Evolutionary conservation across 2,329 filamentous ascomycete genomes (phyloP).

Genomic region (Fusarium coffeatum): DNA sequence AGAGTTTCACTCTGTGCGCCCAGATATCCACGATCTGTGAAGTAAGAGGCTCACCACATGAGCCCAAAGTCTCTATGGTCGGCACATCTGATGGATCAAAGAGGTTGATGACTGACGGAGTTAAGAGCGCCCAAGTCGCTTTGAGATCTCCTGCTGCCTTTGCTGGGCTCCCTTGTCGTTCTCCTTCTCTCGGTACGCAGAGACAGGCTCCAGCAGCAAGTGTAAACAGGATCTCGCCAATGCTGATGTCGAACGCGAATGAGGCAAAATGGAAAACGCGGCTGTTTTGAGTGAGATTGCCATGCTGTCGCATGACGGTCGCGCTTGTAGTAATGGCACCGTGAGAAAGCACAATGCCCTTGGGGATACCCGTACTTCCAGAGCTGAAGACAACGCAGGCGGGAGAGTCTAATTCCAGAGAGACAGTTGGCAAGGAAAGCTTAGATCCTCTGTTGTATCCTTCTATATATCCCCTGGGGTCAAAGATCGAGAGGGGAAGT

Average conservation of each 20-base stretch:
- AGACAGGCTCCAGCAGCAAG: conserved; percentile 6
- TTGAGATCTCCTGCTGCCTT: conserved; percentile 1
- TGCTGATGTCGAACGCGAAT: conserved; percentile 7
- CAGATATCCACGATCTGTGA: conserved; percentile 3
- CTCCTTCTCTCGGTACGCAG: neutral
- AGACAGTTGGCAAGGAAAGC: fast-evolving
- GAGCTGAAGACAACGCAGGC: conserved; percentile 6
- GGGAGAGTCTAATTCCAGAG: neutral
- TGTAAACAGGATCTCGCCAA: conserved; percentile 7
- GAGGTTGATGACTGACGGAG: conserved; percentile 2
- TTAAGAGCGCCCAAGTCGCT: conserved; percentile 1
- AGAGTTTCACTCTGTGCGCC: neutral
- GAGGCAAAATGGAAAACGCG: conserved; percentile 13
- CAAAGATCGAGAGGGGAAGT: neutral
- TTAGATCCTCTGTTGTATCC: fast-evolving
- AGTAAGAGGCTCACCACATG: conserved; percentile 1
- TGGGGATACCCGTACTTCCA: neutral
- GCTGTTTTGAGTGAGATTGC: neutral
- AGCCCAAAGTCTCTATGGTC: neutral
- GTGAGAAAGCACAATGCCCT: conserved; percentile 3
- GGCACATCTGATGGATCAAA: conserved; percentile 6
- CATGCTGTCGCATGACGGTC: neutral
- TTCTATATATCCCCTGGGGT: neutral
- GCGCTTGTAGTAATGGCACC: conserved; percentile 1
- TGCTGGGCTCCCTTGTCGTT: neutral